Percentiles rank a stretch among this genome's conserved stretches.
Conservation (phyloP, 192 early-diverging fungal genomes). For the Coemansia sp. region DNA sequence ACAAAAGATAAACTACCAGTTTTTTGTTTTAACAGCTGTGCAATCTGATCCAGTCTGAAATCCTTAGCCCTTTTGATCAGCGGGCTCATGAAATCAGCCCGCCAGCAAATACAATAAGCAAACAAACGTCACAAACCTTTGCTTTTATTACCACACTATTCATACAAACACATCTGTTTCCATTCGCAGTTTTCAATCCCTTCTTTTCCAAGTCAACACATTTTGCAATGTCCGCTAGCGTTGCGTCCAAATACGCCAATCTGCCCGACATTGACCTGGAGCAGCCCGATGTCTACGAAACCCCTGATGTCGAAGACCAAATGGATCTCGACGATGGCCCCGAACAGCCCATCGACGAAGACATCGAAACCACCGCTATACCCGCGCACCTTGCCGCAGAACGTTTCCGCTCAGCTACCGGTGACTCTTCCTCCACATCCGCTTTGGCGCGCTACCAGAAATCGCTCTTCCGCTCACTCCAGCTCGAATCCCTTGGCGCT, state of each 20-base stretch:
- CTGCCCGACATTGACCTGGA: constrained; percentile 72
- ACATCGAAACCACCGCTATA: constrained; percentile 16
- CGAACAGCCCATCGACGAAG: constrained; percentile 25
- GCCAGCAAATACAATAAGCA: too few relatives aligned
- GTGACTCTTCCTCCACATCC: constrained; percentile 18
- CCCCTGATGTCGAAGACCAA: constrained; percentile 55
- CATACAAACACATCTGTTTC: too few relatives aligned
- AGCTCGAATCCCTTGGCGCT: constrained; percentile 28
- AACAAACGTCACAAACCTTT: neutral
- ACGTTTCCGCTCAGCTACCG: constrained; percentile 28
- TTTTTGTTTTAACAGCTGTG: too few relatives aligned
- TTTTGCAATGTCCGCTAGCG: constrained; percentile 33
- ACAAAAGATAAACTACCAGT: too few relatives aligned
- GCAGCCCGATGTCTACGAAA: constrained; percentile 84
- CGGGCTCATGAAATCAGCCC: too few relatives aligned
- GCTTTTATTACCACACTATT: neutral
- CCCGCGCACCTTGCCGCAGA: constrained; percentile 11
- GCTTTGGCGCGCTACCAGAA: constrained; percentile 36
- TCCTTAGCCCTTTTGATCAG: too few relatives aligned
- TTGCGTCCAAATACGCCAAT: constrained; percentile 66
- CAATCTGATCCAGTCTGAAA: too few relatives aligned
- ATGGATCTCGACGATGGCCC: constrained; percentile 13
- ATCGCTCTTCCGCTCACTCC: constrained; percentile 38
- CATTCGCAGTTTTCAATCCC: too few relatives aligned
- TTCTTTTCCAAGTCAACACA: too few relatives aligned